Base-by-base conservation (phyloP, 2,329 filamentous ascomycete genomes). In the Sporothrix pallida region DNA sequence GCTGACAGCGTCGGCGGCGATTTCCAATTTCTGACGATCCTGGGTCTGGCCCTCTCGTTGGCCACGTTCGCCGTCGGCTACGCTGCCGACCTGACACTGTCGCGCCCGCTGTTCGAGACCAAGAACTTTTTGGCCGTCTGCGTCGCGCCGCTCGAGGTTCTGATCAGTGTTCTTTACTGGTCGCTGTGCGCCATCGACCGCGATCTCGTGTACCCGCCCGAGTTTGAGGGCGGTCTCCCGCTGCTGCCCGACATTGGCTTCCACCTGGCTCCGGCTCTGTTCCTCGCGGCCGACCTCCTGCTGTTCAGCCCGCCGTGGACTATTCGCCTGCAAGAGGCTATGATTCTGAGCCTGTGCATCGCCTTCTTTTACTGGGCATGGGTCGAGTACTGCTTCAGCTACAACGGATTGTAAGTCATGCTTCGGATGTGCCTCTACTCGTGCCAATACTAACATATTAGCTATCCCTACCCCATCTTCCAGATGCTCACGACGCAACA, bases 391-490 rank as follows among this genome's bases (percentile, higher is more conserved):
- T 94, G 92, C 82, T 92, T 88, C 78, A 85, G 84, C 62, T 84
- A 87, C 74, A 94, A 94, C 78, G 89, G 90, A 79, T 88, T 85
- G 88, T 90, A 79, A 80, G 87, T 82, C 3, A 62, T 46, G 10
- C 17, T 17, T 48, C 15, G 2, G 31, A 20, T 60, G 50, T 31
- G 4, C 17, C 13, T 63, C 3, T 50, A 54, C 60, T 17, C 48
- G 7, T 17, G n/a, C 23, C 31, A 5, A n/a, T 23, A 9, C 72
- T 73, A 58, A 70, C 44, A 8, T 72, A 26, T 71, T 71, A 92
- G 90, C 85, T 97, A 97, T 78, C 94, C 94, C 0, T 97, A 98
- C 81, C 94, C 95, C 0, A 87, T 97, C 37, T 95, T 98, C 76
- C 90, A 86, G 9, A 80, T 92, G 62, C 83, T 97, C 58, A 86